Evolutionary conservation across 2,329 filamentous ascomycete species (phyloP), one percentile per base, ranked within the genome.

Genomic region (Ceratocystis cacaofunesta): DNA sequence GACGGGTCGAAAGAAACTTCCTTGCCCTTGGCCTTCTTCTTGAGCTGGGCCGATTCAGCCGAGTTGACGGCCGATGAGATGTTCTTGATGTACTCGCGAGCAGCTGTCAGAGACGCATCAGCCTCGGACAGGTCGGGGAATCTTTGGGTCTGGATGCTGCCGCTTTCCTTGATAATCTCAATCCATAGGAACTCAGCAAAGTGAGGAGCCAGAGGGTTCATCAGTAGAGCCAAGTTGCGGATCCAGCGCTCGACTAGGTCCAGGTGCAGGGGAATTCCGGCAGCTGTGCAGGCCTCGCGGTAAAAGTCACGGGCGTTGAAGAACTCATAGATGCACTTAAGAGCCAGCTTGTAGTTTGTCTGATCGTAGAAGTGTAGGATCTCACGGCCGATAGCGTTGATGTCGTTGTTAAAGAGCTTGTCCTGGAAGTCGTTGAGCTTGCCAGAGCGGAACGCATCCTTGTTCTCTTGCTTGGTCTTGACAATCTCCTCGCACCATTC

Each of bases 131-230:
- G 85, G 62, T 82, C 77, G 15, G 91, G 90, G 80, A 84, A 96
- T 50, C 79, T 79, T 12, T 89, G 90, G 63, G 86, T 84, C 77
- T 97, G 92, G 71, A 99, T 84, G 6, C 87, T 88, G 65, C 80
- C 77, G 44, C 82, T 75, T 78, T 89, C 91, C 73, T 88, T 84
- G 68, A 99, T 84, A 1, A 97, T 85, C 76, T 97, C 92, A 65
- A 88, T 84, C 90, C 91, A 97, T 73, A 99, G 85, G 76, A 95
- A 88, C 73, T 99, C 94, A 60, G 90, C 81, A 87, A 91, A 97
- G 76, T 99, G 94, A 67, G 94, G 92, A 1, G 92, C 87, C 68
- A 97, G 86, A 63, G 91, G 88, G 2, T 87, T 82, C 70, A 97
- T 78, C 72, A 96, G 80, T 62, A 95, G 81, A 58, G 89, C 86